Percentiles rank a stretch among this genome's conserved stretches.
Evolutionary conservation across 1,284 basidiomycete species (phyloP).

Genomic region (Cryptococcus sp.): DNA sequence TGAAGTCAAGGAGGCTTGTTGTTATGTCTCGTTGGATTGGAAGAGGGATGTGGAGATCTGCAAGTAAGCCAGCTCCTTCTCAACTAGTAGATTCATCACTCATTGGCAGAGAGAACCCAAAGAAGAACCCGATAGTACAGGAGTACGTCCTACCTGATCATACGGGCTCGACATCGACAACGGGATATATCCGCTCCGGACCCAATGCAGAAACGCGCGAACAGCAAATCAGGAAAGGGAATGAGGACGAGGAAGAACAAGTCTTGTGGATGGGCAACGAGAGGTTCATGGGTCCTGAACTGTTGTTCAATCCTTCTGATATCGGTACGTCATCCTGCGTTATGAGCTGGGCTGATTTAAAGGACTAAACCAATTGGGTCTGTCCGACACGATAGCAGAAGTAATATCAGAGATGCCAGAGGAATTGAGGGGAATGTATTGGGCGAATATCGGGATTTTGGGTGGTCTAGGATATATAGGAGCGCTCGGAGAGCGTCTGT

Average conservation of each 20-base stretch:
- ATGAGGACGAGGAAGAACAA: conserved; percentile 59
- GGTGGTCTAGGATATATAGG: conserved; percentile 76
- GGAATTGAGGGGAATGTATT: conserved; percentile 83
- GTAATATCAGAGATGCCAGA: conserved; percentile 69
- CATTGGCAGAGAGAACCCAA: conserved; percentile 25
- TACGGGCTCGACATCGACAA: conserved; percentile 52
- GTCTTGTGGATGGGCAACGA: conserved; percentile 83
- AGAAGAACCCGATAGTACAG: conserved; percentile 64
- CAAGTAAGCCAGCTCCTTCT: conserved; percentile 55
- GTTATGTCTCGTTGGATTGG: conserved; percentile 77
- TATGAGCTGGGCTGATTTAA: conserved; percentile 7
- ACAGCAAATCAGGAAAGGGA: conserved; percentile 1
- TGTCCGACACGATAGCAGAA: conserved; percentile 68
- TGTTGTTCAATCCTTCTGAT: conserved; percentile 81
- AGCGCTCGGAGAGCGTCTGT: conserved; percentile 70
- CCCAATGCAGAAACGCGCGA: conserved; percentile 29
- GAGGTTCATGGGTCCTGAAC: conserved; percentile 80
- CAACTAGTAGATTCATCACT: conserved; percentile 4
- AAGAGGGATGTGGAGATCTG: conserved; percentile 68
- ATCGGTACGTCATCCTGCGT: conserved; percentile 57
- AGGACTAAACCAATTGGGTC: conserved; percentile 77
- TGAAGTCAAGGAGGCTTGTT: conserved; percentile 78
- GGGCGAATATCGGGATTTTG: conserved; percentile 84
- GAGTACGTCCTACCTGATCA: conserved; percentile 89
- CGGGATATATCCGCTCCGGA: conserved; percentile 60